These are phyloP conservation scores for Trichoderma guizhouense DNA, from an alignment of 2,329 filamentous ascomycete species.

Conservation along the genomic window DNA sequence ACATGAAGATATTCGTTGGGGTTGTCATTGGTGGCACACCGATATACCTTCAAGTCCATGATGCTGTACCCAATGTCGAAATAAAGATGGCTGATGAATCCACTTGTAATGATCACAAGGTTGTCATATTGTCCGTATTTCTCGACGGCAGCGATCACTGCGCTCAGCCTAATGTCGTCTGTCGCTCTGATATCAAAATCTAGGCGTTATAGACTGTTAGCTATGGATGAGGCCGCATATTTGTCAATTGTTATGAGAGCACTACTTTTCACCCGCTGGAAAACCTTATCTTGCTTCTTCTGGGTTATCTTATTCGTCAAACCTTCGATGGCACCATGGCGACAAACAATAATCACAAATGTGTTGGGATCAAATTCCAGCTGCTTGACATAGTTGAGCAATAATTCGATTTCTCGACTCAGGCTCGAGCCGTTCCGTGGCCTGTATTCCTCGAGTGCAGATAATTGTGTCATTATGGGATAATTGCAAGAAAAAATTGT, in stretches of 20 bases:
- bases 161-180: background rate
- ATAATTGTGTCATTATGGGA: background rate
- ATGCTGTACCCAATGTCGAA: background rate
- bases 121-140: background rate
- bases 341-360: background rate
- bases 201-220: background rate
- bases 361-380: background rate
- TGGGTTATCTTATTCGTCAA: background rate
- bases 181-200: background rate
- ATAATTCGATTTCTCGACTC: background rate
- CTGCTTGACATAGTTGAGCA: background rate
- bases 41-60: background rate
- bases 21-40: background rate
- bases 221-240: background rate
- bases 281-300: background rate
- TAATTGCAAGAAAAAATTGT: background rate
- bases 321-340: background rate
- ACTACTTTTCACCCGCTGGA: background rate
- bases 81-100: background rate
- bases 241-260: background rate
- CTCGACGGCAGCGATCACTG: background rate
- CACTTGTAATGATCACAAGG: background rate
- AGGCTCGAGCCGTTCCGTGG: background rate
- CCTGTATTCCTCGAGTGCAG: background rate
- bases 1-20: background rate